phyloP scores from a whole-genome alignment of 176 grass and related monocot species.

The Aegilops bicornis region DNA sequence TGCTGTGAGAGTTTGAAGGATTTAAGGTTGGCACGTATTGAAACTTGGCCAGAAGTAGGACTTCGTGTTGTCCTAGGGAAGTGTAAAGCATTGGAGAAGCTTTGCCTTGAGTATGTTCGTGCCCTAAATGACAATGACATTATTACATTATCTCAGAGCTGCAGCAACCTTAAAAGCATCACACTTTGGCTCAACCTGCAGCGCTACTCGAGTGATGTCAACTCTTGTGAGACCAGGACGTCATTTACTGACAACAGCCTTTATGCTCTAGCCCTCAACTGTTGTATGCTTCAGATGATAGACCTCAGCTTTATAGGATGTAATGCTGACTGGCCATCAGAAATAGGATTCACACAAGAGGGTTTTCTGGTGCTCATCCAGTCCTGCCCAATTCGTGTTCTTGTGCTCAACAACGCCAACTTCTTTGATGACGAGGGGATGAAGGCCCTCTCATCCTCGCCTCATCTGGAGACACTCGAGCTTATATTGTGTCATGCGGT shows the following conservation, averaged over 20 bases:
- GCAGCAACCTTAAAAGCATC: conserved; percentile 10
- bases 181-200: not conserved
- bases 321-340: not conserved
- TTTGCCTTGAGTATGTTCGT: not conserved
- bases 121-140: conserved; percentile 1
- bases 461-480: not conserved
- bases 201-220: not conserved
- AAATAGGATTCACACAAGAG: not conserved
- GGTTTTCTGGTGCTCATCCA: not conserved
- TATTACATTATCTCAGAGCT: not conserved
- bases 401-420: not conserved
- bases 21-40: not conserved
- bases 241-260: conserved; percentile 6
- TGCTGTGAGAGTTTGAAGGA: not conserved
- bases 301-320: not conserved
- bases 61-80: not conserved
- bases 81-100: not conserved
- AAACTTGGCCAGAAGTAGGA: not conserved
- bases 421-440: not conserved
- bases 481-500: not conserved
- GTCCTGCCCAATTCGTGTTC: not conserved
- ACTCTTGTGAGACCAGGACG: not conserved
- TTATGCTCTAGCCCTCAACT: not conserved
- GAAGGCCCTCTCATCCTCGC: not conserved
- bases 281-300: not conserved